Evolutionary conservation across 2,329 filamentous ascomycete genomes (phyloP), one percentile per base, ranked within the genome.

Genomic region (Ophiostoma piceae): DNA sequence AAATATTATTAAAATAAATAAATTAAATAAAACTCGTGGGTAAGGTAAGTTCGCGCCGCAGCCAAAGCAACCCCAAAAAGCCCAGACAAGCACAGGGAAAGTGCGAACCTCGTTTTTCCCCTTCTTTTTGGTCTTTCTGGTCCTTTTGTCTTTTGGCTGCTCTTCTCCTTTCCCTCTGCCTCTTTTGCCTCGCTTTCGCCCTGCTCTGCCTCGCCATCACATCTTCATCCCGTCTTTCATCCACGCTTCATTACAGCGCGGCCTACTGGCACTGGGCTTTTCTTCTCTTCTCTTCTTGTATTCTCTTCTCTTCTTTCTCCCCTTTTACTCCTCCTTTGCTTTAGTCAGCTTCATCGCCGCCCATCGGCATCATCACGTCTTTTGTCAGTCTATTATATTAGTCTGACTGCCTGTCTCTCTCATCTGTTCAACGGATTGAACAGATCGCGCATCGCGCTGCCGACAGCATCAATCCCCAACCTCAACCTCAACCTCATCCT

Each of bases 31-130:
- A 67, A 67, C 70, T 71, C 73, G 73, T 75, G 74, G 74, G 74
- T 75, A 71, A 74, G 74, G 74, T 68, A 60, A 74, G 72, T 74
- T 75, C 66, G 69, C 69, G 70, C 71, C 66, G 70, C 70, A 71
- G 71, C 71, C 72, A 73, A 72, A 71, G 69, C 71, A 72, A 74
- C 71, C 72, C 71, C 60, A 19, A 71, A 65, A 70, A 71, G 70
- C 71, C 71, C 70, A 71, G 71, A 73, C 70, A 72, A 67, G 67
- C 64, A 72, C 65, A 29, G 51, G 62, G 67, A 69, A 70, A 71
- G 69, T 65, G 71, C 70, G 68, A 70, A 68, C 68, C 71, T 71
- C 69, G 68, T 67, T 68, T 68, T 39, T 67, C 67, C 68, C 37
- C 22, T 32, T 47, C 51, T 64, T 67, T 39, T 35, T 60, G 35